Evolutionary conservation across 2,329 filamentous ascomycete genomes (phyloP).

Genomic region (Cladosporium phlei): DNA sequence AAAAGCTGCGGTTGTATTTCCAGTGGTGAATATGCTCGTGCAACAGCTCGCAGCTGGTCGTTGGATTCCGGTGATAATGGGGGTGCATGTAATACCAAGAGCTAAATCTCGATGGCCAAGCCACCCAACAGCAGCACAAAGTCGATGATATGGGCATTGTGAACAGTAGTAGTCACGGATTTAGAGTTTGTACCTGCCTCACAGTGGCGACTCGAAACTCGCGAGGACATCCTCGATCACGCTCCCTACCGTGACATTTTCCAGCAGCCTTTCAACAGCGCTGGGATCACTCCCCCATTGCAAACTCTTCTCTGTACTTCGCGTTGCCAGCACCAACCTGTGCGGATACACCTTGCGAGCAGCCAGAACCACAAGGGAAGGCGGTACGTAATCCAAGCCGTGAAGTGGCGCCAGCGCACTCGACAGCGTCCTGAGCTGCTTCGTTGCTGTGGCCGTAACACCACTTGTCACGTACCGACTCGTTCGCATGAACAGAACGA

Average conservation of each 20-base stretch:
- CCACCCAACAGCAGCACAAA: too few species aligned
- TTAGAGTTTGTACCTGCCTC: constrained; percentile 17
- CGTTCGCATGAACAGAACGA: constrained; percentile 79
- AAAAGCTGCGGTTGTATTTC: too few species aligned
- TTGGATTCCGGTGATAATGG: too few species aligned
- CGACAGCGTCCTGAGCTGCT: constrained; percentile 56
- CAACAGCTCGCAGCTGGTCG: too few species aligned
- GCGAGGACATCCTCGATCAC: constrained; percentile 57
- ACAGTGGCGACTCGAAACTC: constrained; percentile 52
- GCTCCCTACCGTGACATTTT: constrained; percentile 51
- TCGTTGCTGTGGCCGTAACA: constrained; percentile 71
- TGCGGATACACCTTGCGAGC: constrained; percentile 84
- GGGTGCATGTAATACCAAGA: too few species aligned
- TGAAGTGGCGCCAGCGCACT: constrained; percentile 76
- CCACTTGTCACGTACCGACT: constrained; percentile 79
- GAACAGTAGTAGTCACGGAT: background rate
- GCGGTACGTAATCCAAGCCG: constrained; percentile 72
- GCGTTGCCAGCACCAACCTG: constrained; percentile 64
- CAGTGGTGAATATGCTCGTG: too few species aligned
- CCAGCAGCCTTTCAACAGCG: constrained; percentile 63
- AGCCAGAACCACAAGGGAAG: constrained; percentile 76
- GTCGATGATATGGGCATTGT: too few species aligned
- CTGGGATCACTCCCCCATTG: constrained; percentile 82
- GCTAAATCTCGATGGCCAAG: too few species aligned
- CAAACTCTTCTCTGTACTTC: constrained; percentile 76